A percentile compares a stretch with the other conserved stretches of the same genome.
These are phyloP conservation scores for Hanseniaspora jakobsenii DNA, from an alignment of 805 yeast species.

Conservation along the genomic window DNA sequence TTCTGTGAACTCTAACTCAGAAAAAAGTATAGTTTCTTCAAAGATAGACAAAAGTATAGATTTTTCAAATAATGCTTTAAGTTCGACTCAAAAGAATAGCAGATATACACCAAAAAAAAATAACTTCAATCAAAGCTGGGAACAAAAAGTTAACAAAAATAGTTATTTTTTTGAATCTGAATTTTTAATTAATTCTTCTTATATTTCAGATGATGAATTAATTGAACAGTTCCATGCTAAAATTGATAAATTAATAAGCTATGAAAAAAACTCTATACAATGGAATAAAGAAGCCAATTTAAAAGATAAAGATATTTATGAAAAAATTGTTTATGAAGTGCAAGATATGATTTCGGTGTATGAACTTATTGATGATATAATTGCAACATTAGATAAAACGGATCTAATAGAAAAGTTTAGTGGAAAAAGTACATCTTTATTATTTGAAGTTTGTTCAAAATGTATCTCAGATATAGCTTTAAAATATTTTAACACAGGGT, in stretches of 20 bases:
- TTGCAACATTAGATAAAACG: background rate
- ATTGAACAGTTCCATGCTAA: background rate
- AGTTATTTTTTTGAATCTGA: background rate
- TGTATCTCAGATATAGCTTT: no score
- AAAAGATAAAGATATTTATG: no score
- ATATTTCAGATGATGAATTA: background rate
- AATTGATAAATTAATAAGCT: background rate
- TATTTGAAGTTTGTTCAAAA: no score
- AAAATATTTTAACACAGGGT: no score
- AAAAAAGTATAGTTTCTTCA: no score
- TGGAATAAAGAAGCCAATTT: background rate
- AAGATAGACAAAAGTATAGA: no score
- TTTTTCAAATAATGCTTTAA: no score
- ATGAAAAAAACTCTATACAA: background rate
- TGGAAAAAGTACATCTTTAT: no score
- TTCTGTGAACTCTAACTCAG: no score
- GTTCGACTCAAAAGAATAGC: no score
- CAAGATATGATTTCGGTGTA: background rate
- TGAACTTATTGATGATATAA: background rate
- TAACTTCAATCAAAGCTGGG: background rate
- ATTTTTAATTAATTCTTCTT: background rate
- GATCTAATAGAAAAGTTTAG: no score
- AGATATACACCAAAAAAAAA: background rate
- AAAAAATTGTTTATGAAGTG: background rate
- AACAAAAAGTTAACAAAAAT: no score